phyloP scores from a whole-genome alignment of 768 basidiomycete genomes.

The Tubosaeta sp. region DNA sequence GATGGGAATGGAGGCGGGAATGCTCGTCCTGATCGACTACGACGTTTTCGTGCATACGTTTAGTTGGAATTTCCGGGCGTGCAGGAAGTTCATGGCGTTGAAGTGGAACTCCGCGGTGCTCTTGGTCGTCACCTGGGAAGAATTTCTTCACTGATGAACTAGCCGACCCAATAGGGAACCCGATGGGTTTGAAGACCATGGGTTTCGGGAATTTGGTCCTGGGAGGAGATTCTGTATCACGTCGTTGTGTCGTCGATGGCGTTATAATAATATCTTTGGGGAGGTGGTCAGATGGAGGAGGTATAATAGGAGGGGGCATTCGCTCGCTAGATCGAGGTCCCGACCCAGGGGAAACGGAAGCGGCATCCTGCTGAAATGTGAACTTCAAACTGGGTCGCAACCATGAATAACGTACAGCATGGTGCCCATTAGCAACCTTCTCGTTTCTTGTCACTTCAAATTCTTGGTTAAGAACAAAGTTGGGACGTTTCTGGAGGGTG shows the following conservation, averaged over 20 bases:
- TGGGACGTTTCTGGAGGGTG: slow-evolving; percentile 19
- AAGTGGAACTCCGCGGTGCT: slow-evolving; percentile 32
- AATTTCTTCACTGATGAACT: slow-evolving; percentile 64
- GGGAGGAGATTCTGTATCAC: slow-evolving; percentile 15
- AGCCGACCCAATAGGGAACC: slow-evolving; percentile 54
- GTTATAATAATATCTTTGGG: slow-evolving; percentile 8
- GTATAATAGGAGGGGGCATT: slow-evolving; percentile 33
- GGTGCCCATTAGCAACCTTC: slow-evolving; percentile 36
- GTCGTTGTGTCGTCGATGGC: slow-evolving; percentile 13
- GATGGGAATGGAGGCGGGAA: not conserved
- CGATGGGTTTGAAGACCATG: slow-evolving; percentile 66
- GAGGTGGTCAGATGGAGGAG: slow-evolving; percentile 14
- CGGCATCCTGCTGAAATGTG: slow-evolving; percentile 14
- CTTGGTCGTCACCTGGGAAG: slow-evolving; percentile 79
- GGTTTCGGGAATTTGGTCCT: slow-evolving; percentile 32
- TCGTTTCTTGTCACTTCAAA: slow-evolving; percentile 33
- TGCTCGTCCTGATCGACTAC: slow-evolving; percentile 19
- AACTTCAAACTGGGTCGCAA: slow-evolving; percentile 2
- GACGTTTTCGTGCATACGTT: slow-evolving; percentile 24
- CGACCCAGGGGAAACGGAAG: slow-evolving; percentile 19
- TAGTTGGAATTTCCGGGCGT: slow-evolving; percentile 25
- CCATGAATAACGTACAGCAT: slow-evolving; percentile 22
- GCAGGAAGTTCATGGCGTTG: slow-evolving; percentile 13
- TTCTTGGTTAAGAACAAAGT: slow-evolving; percentile 18
- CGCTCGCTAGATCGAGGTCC: slow-evolving; percentile 23